A percentile compares a stretch with the other conserved stretches of the same genome.
Evolutionary conservation across 352 stramenopile genomes (phyloP).

Genomic region (Phytophthora sojae): DNA sequence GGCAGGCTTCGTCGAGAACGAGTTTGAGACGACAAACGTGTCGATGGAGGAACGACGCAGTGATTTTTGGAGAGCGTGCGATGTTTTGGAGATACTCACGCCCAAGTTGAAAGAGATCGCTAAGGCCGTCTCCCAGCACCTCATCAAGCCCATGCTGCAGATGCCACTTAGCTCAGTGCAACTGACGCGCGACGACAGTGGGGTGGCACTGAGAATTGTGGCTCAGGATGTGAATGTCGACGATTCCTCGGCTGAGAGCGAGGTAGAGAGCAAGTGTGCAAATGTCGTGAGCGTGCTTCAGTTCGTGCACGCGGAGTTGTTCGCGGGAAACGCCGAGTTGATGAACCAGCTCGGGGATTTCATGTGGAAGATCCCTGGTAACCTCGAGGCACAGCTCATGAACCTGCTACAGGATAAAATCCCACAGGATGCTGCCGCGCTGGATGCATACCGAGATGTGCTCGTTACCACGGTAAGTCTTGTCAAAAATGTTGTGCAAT

Average conservation of each 20-base stretch:
- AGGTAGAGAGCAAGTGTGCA: slow-evolving; percentile 46
- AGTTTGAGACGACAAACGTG: slow-evolving; percentile 1
- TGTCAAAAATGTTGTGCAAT: background rate
- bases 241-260: slow-evolving; percentile 21
- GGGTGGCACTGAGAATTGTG: slow-evolving; percentile 36
- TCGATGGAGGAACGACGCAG: slow-evolving; percentile 30
- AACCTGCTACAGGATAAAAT: slow-evolving; percentile 74
- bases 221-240: slow-evolving; percentile 7
- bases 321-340: slow-evolving; percentile 48
- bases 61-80: slow-evolving; percentile 69
- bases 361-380: slow-evolving; percentile 78
- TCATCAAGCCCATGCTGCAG: slow-evolving; percentile 65
- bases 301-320: slow-evolving; percentile 65
- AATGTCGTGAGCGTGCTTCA: slow-evolving; percentile 59
- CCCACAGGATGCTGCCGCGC: slow-evolving; percentile 58
- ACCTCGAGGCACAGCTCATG: slow-evolving; percentile 73
- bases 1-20: slow-evolving; percentile 4
- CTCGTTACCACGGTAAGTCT: slow-evolving; percentile 47
- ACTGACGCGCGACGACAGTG: slow-evolving; percentile 33
- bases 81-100: slow-evolving; percentile 52
- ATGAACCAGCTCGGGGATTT: slow-evolving; percentile 63
- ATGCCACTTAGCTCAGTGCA: slow-evolving; percentile 25
- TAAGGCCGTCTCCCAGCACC: slow-evolving; percentile 51
- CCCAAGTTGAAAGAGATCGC: slow-evolving; percentile 63
- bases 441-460: slow-evolving; percentile 59